phyloP scores from a whole-genome alignment of 306 rosid species.

The Sphenostylis stenocarpa region DNA sequence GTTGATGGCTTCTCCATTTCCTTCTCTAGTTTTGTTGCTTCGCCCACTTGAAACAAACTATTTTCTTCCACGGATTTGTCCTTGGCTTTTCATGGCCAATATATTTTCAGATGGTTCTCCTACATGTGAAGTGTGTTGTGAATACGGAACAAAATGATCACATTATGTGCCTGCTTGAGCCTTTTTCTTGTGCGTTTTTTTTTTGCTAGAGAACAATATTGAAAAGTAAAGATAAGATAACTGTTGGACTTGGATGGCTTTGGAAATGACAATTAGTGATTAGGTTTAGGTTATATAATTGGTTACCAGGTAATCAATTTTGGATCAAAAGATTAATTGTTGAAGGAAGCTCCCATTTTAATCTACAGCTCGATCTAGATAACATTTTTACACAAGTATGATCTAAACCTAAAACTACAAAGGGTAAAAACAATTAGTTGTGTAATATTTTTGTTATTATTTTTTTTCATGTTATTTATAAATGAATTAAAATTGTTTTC shows the following conservation, averaged over 20 bases:
- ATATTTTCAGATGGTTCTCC: background rate
- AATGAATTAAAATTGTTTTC: too few relatives aligned
- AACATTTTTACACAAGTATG: too few relatives aligned
- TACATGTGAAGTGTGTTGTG: background rate
- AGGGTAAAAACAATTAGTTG: background rate
- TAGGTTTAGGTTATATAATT: background rate
- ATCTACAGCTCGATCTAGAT: too few relatives aligned
- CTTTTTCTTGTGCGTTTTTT: too few relatives aligned
- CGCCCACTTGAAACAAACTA: background rate
- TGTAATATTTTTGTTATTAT: background rate
- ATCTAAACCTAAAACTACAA: too few relatives aligned
- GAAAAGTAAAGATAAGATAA: background rate
- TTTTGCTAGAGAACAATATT: background rate
- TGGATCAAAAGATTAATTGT: too few relatives aligned
- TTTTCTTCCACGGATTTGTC: background rate
- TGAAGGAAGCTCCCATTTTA: too few relatives aligned
- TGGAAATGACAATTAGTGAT: background rate
- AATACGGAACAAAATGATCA: background rate
- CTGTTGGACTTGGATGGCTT: background rate
- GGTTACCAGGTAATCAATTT: background rate
- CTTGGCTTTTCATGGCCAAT: background rate
- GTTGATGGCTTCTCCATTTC: slow-evolving; percentile 27
- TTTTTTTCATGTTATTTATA: too few relatives aligned
- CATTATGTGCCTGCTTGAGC: background rate
- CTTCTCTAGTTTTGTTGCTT: slow-evolving; percentile 26